phyloP scores from a whole-genome alignment of 2,329 filamentous ascomycete species.

The Emmonsiellopsis sp. region DNA sequence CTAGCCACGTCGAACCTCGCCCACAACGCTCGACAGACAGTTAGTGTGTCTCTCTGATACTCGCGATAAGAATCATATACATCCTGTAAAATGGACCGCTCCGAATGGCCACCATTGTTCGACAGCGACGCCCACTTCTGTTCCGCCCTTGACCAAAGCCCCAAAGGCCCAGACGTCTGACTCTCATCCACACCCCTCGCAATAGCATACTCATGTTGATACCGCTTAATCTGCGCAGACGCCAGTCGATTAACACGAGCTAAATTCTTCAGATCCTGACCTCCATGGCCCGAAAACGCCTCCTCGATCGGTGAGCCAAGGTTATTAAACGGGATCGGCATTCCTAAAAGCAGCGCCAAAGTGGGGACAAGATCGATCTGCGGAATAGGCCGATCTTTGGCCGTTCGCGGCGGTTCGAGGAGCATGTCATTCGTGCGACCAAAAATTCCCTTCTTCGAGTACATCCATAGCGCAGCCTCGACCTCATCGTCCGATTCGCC shows the following conservation, averaged over 20 bases:
- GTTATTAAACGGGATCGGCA: conserved; percentile 95
- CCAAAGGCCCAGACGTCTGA: conserved; percentile 44
- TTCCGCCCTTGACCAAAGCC: conserved; percentile 53
- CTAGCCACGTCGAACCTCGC: conserved; percentile 79
- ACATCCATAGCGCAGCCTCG: conserved; percentile 95
- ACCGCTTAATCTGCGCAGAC: conserved; percentile 77
- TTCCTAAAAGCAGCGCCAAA: conserved; percentile 72
- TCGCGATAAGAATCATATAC: conserved; percentile 51
- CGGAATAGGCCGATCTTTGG: conserved; percentile 61
- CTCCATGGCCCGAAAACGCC: conserved; percentile 66
- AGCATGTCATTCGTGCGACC: conserved; percentile 60
- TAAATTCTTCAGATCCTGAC: conserved; percentile 60
- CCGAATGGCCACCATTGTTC: conserved; percentile 23
- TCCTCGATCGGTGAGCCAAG: conserved; percentile 88
- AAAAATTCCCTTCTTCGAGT: conserved; percentile 78
- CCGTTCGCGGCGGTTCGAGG: conserved; percentile 50
- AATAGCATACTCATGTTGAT: conserved; percentile 72
- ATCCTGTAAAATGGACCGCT: conserved; percentile 28
- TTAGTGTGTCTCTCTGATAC: conserved; percentile 72
- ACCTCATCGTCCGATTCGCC: conserved; percentile 96
- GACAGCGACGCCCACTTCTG: conserved; percentile 40
- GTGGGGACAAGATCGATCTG: conserved; percentile 97
- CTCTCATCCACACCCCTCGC: conserved; percentile 60
- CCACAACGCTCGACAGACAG: conserved; percentile 76
- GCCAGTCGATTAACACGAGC: conserved; percentile 67